Evolutionary conservation across 1,284 basidiomycete species (phyloP).

Genomic region (Coniferiporia sulphurascens): DNA sequence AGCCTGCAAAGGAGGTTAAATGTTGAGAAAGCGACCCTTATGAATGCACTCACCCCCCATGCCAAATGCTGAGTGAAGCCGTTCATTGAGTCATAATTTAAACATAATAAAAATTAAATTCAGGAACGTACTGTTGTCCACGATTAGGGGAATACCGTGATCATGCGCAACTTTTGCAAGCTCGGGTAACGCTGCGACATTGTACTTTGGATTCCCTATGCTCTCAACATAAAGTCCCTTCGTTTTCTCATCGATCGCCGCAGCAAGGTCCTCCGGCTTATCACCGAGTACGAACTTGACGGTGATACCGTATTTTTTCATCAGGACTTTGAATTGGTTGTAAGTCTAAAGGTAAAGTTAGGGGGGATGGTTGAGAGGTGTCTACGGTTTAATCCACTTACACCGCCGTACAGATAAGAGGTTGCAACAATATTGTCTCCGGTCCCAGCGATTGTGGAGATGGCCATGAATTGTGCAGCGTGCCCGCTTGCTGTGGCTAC

Average conservation of each 20-base stretch:
- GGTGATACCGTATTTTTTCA: slow-evolving; percentile 74
- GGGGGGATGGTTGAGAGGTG: slow-evolving; percentile 83
- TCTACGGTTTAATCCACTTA: slow-evolving; percentile 34
- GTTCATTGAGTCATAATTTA: not conserved
- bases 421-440: slow-evolving; percentile 83
- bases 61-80: slow-evolving; percentile 56
- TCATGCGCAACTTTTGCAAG: slow-evolving; percentile 78
- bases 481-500: slow-evolving; percentile 79
- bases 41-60: slow-evolving; percentile 52
- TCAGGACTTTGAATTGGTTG: slow-evolving; percentile 86
- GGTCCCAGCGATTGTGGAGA: slow-evolving; percentile 55
- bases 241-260: slow-evolving; percentile 73
- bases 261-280: slow-evolving; percentile 60
- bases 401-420: slow-evolving; percentile 66
- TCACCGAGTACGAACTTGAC: slow-evolving; percentile 72
- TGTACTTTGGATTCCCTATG: slow-evolving; percentile 84
- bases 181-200: slow-evolving; percentile 66
- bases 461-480: slow-evolving; percentile 77
- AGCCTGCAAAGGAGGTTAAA: slow-evolving; percentile 38
- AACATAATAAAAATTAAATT: not conserved
- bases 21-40: not conserved
- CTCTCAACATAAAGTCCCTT: slow-evolving; percentile 80
- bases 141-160: slow-evolving; percentile 71
- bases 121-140: slow-evolving; percentile 64
- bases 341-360: slow-evolving; percentile 65